Evolutionary conservation across 768 basidiomycete species (phyloP).

Genomic region (Pleurotus salmoneostramineus): DNA sequence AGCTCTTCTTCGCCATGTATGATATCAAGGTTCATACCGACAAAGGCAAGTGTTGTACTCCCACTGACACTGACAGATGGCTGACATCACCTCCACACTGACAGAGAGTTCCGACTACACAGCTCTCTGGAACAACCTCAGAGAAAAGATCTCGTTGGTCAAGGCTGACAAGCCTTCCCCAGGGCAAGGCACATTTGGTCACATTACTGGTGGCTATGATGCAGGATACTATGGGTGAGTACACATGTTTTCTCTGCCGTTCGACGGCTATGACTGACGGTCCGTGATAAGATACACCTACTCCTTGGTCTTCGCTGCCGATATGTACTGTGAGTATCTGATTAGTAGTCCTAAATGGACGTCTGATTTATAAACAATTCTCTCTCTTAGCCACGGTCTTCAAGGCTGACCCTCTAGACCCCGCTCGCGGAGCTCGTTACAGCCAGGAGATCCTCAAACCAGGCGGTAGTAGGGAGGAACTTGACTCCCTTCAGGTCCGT

Average conservation of each 20-base stretch:
- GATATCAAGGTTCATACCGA: constrained; percentile 75
- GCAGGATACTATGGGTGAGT: constrained; percentile 61
- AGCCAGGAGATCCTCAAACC: constrained; percentile 70
- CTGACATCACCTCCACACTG: constrained; percentile 3
- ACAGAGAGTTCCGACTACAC: constrained; percentile 69
- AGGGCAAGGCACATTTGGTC: constrained; percentile 75
- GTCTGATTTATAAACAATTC: background rate
- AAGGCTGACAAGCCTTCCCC: constrained; percentile 55
- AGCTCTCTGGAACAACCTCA: constrained; percentile 71
- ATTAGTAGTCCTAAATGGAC: background rate
- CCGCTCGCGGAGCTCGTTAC: constrained; percentile 61
- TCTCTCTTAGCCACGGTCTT: constrained; percentile 60
- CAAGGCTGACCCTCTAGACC: constrained; percentile 72
- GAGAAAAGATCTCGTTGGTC: constrained; percentile 68
- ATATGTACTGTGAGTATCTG: constrained; percentile 45
- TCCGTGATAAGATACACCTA: constrained; percentile 52
- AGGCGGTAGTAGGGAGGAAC: constrained; percentile 78
- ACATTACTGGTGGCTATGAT: constrained; percentile 74
- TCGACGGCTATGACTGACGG: background rate
- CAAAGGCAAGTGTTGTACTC: constrained; percentile 37
- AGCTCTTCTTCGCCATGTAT: constrained; percentile 81
- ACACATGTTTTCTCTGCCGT: background rate
- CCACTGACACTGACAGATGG: background rate
- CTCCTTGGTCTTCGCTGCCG: constrained; percentile 60
- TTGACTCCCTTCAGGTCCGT: constrained; percentile 69